Base-by-base conservation (phyloP, 192 early-diverging fungal species). In the Haplosporangium gracile region DNA sequence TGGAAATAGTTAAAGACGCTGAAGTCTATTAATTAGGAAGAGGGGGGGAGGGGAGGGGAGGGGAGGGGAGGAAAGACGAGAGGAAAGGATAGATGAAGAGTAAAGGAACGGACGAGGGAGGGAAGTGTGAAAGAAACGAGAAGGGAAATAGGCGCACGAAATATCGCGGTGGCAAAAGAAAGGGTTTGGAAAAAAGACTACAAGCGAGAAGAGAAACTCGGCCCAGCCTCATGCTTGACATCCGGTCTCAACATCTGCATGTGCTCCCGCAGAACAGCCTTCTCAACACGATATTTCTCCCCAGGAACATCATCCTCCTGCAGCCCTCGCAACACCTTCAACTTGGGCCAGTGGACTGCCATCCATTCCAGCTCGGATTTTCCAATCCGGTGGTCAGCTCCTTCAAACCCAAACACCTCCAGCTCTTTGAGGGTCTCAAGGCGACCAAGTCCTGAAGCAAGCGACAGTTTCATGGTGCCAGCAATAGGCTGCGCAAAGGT, bases 401-500 rank as follows among this genome's bases (percentile, higher is more conserved):
- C 60, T 65, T 65, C 60, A 32, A 65, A 65, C 29, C 60, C 29
- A 65, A 65, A 65, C 2, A 65, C 60, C 26, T 65, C 60, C 60
- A 65, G 29, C 0, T 32, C 60, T 13, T 65, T 65, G 29, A 65
- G 29, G 60, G 11, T 26, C 26, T 8, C 29, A 32, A 65, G 60
- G 15, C 60, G 13, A 3, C 11, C 60, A 11, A 65, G 29, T 0
- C 60, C 60, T 15, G 60, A 65, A 4, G 26, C 26, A 15, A 65
- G 60, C 0, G 60, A 34, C 26, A 32, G 29, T 15, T 65, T 29
- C 60, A 65, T 65, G 10, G 60, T 65, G 11, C 5, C 13, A 1
- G 29, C 26, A 15, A 32, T 32, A 15, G 60, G 60, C 10, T 15
- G 29, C 11, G 2, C n/a, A 32, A 65, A 65, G 26, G n/a, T 32